Evolutionary conservation across 257 asterid genomes (phyloP).

Genomic region (Parsonsia alboflavescens): DNA sequence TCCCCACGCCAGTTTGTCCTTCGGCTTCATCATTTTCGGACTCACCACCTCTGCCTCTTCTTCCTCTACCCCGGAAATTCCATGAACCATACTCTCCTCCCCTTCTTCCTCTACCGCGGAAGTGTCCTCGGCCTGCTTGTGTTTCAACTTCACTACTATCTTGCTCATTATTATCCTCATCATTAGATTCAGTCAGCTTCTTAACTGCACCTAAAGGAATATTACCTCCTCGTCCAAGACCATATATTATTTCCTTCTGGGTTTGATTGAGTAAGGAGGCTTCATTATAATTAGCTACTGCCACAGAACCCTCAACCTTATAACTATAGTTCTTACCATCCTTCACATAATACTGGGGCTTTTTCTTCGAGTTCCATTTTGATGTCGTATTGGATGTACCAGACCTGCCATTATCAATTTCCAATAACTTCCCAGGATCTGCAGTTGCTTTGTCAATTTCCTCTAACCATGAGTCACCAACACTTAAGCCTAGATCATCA

Average conservation of each 20-base stretch:
- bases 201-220: slow-evolving; percentile 61
- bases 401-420: slow-evolving; percentile 22
- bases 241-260: slow-evolving; percentile 64
- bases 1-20: slow-evolving; percentile 29
- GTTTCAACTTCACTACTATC: slow-evolving; percentile 33
- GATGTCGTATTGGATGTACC: slow-evolving; percentile 22
- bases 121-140: slow-evolving; percentile 25
- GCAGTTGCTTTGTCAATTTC: slow-evolving; percentile 40
- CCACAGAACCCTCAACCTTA: slow-evolving; percentile 85
- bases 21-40: slow-evolving; percentile 19
- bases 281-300: slow-evolving; percentile 59
- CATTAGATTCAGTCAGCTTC: slow-evolving; percentile 31
- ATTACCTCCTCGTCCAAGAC: slow-evolving; percentile 93
- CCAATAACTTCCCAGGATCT: slow-evolving; percentile 29
- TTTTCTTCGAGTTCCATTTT: slow-evolving; percentile 67
- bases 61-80: neutral
- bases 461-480: slow-evolving; percentile 66
- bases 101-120: slow-evolving; percentile 30
- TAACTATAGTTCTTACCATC: slow-evolving; percentile 96
- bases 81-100: slow-evolving; percentile 12
- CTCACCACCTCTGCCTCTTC: too few species aligned
- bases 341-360: slow-evolving; percentile 81
- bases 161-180: slow-evolving; percentile 25
- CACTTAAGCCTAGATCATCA: slow-evolving; percentile 84
- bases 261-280: slow-evolving; percentile 61